Percentiles rank a stretch among this genome's conserved stretches.
These are phyloP conservation scores for Syzygium aqueum DNA, from an alignment of 345 rosid species.

Conservation along the genomic window DNA sequence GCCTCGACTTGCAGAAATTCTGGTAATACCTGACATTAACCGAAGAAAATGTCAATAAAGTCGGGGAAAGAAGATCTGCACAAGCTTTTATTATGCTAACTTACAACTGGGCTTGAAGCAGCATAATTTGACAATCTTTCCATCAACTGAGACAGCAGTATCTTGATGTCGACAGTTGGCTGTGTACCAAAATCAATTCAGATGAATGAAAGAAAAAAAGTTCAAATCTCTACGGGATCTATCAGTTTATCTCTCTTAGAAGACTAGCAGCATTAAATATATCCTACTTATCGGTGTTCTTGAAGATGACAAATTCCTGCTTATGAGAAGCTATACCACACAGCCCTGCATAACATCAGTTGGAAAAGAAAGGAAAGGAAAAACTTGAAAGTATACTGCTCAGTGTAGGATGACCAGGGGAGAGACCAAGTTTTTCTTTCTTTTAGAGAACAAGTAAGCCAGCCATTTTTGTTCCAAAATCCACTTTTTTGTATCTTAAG, in stretches of 20 bases:
- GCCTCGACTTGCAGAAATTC: constrained; percentile 96
- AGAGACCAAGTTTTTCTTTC: background rate
- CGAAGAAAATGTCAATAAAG: background rate
- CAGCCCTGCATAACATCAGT: background rate
- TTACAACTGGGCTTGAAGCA: constrained; percentile 70
- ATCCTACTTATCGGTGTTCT: background rate
- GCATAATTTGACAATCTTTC: constrained; percentile 91
- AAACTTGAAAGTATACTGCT: background rate
- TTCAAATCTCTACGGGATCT: background rate
- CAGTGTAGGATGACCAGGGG: background rate
- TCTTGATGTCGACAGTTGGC: constrained; percentile 86
- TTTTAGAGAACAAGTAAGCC: background rate
- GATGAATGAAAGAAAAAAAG: background rate
- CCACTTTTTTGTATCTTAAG: background rate
- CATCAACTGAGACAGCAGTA: constrained; percentile 78
- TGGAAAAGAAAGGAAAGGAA: background rate
- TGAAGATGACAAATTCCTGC: background rate
- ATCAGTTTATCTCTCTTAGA: background rate
- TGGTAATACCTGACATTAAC: constrained; percentile 40
- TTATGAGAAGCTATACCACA: background rate
- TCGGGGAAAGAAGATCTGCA: background rate
- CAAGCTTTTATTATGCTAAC: constrained; percentile 6
- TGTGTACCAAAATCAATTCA: constrained; percentile 16
- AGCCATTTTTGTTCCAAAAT: background rate
- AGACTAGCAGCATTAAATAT: background rate